Conservation (phyloP, 176 grass and related monocot genomes). For the Eleusine indica region DNA sequence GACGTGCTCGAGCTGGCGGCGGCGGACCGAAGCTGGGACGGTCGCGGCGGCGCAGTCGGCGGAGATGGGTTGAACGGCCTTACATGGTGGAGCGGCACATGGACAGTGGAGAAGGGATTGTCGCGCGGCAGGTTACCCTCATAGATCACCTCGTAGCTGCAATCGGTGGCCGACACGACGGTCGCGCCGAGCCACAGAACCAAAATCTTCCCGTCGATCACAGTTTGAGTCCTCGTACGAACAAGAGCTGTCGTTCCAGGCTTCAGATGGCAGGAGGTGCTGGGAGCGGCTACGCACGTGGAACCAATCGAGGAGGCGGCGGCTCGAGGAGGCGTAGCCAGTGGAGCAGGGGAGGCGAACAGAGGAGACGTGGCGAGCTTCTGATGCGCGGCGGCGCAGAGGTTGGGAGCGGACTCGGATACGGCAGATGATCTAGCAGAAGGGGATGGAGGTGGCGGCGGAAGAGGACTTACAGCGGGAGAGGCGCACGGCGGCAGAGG, state of each 20-base stretch:
- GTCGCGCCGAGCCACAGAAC: slow-evolving; percentile 20
- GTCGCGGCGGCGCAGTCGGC: background rate
- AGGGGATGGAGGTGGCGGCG: background rate
- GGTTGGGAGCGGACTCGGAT: background rate
- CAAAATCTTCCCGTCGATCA: background rate
- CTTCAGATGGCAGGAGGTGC: background rate
- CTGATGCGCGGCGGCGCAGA: background rate
- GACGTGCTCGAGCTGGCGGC: background rate
- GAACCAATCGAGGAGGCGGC: background rate
- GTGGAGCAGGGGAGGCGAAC: background rate
- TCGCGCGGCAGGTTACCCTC: background rate
- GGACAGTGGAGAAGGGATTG: background rate
- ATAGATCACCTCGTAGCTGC: slow-evolving; percentile 14
- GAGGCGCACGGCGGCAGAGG: background rate
- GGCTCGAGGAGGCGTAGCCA: background rate
- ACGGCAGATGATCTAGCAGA: rapidly evolving
- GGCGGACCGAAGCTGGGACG: background rate
- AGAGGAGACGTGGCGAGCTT: background rate
- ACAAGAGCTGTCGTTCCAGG: slow-evolving; percentile 2
- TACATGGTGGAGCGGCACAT: background rate
- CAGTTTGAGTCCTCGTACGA: background rate
- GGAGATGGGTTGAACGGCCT: background rate
- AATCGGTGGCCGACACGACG: background rate
- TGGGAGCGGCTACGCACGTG: background rate
- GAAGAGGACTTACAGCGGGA: background rate